Conservation (phyloP, 441 rosid genomes). For the Corymbia citriodora region DNA sequence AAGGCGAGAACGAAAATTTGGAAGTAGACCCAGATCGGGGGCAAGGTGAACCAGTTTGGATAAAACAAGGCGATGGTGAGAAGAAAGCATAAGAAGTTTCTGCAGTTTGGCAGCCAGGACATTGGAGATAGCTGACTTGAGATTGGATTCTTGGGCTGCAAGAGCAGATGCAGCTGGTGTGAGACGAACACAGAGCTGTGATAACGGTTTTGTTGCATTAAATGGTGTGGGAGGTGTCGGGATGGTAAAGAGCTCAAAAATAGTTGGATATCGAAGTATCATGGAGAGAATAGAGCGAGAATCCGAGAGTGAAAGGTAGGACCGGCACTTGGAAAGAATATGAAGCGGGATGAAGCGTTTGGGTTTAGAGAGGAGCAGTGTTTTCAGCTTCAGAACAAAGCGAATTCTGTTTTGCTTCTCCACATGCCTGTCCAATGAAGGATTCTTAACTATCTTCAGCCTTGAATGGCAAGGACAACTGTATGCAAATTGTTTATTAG, state of each 20-base stretch:
- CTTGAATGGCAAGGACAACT: constrained; percentile 35
- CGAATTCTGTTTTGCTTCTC: constrained; percentile 63
- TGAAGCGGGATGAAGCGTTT: constrained; percentile 66
- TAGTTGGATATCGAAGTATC: constrained; percentile 74
- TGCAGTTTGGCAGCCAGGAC: constrained; percentile 68
- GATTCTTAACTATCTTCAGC: constrained; percentile 55
- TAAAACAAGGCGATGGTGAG: constrained; percentile 59
- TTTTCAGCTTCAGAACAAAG: constrained; percentile 75
- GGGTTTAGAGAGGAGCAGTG: constrained; percentile 75
- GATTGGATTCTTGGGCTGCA: constrained; percentile 42
- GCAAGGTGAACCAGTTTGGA: constrained; percentile 81
- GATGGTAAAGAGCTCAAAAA: constrained; percentile 59
- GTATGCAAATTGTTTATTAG: constrained; percentile 18
- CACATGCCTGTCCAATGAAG: constrained; percentile 65
- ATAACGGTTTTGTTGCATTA: constrained; percentile 54
- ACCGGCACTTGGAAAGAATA: constrained; percentile 65
- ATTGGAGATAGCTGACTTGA: constrained; percentile 46
- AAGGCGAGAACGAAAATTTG: constrained; percentile 79
- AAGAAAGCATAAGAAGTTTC: constrained; percentile 83
- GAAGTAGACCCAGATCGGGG: constrained; percentile 82
- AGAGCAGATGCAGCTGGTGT: constrained; percentile 64
- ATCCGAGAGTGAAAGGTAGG: constrained; percentile 56
- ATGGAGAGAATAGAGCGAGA: constrained; percentile 49
- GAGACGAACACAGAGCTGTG: constrained; percentile 69
- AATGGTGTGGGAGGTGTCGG: constrained; percentile 62